A percentile compares a stretch with the other conserved stretches of the same genome.
phyloP scores from a whole-genome alignment of 306 rosid species.

The Castanospermum australe region DNA sequence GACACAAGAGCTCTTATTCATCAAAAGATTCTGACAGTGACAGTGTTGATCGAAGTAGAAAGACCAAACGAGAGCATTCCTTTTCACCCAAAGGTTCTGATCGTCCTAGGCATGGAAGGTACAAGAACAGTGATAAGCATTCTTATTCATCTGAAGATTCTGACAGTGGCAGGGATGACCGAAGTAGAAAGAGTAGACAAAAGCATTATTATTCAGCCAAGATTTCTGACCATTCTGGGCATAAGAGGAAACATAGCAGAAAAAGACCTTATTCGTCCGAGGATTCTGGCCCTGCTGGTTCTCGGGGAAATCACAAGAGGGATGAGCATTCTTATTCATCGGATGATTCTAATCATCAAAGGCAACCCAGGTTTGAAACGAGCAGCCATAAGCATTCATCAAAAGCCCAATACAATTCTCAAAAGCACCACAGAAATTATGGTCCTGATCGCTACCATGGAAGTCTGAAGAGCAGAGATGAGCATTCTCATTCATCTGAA shows the following conservation, averaged over 20 bases:
- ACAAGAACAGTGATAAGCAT: conserved; percentile 28
- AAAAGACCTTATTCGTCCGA: conserved; percentile 26
- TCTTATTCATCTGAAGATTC: conserved; percentile 49
- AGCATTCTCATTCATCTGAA: conserved; percentile 28
- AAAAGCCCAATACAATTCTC: conserved; percentile 15
- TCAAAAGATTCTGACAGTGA: conserved; percentile 48
- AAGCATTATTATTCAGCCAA: conserved; percentile 23
- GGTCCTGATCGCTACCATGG: conserved; percentile 25
- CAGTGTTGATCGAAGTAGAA: conserved; percentile 34
- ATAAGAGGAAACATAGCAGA: conserved; percentile 25
- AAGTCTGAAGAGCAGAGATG: conserved; percentile 24
- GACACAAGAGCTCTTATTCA: conserved; percentile 30
- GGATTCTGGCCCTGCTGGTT: conserved; percentile 30
- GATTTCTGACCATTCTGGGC: conserved; percentile 1
- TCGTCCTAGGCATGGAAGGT: conserved; percentile 27
- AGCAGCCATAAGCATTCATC: conserved; percentile 34
- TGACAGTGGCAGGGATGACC: conserved; percentile 33
- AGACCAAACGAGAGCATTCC: conserved; percentile 31
- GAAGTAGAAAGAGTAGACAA: conserved; percentile 40
- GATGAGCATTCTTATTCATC: conserved; percentile 24
- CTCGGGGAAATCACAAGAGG: conserved; percentile 17
- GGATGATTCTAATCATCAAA: conserved; percentile 27
- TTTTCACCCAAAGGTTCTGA: conserved; percentile 31
- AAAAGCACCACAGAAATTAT: conserved; percentile 31
- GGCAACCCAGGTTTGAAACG: conserved; percentile 26